A percentile compares a stretch with the other conserved stretches of the same genome.
These are phyloP conservation scores for Daedaleopsis nitida DNA, from an alignment of 768 basidiomycete species.

Conservation along the genomic window DNA sequence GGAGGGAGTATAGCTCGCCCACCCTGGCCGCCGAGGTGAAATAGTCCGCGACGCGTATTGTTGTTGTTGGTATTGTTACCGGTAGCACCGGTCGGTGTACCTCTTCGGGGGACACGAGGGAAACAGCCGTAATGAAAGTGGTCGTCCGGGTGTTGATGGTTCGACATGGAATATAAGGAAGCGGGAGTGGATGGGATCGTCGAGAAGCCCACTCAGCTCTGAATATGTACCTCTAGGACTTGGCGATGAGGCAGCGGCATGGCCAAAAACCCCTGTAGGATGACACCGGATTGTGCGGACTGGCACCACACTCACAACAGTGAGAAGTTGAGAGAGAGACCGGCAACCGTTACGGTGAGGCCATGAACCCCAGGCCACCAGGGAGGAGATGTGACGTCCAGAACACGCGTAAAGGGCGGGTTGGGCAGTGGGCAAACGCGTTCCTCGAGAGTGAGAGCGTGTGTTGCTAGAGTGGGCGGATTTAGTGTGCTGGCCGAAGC, in stretches of 20 bases:
- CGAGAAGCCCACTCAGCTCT: slow-evolving; percentile 27
- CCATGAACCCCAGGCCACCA: slow-evolving; percentile 6
- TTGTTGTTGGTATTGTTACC: slow-evolving; percentile 25
- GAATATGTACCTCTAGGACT: slow-evolving; percentile 16
- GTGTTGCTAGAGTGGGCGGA: slow-evolving; percentile 12
- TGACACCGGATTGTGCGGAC: slow-evolving; percentile 4
- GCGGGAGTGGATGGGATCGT: slow-evolving; percentile 40
- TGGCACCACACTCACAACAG: slow-evolving; percentile 11
- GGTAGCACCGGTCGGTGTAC: slow-evolving; percentile 56
- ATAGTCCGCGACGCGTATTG: slow-evolving; percentile 60
- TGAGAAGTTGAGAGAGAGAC: slow-evolving; percentile 2
- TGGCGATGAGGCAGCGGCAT: slow-evolving; percentile 13
- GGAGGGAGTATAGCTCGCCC: slow-evolving; percentile 88
- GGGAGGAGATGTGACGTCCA: slow-evolving; percentile 10
- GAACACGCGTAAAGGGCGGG: slow-evolving; percentile 4
- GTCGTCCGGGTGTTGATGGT: slow-evolving; percentile 68
- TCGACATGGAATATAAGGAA: slow-evolving; percentile 59
- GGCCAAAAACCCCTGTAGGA: slow-evolving; percentile 9
- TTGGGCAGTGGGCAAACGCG: slow-evolving; percentile 12
- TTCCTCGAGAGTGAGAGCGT: not conserved
- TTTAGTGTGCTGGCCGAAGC: not conserved
- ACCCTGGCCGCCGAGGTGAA: slow-evolving; percentile 73
- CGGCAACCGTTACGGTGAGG: slow-evolving; percentile 10
- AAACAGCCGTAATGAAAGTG: slow-evolving; percentile 63
- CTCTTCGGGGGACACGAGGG: slow-evolving; percentile 56